Evolutionary conservation across 2,329 filamentous ascomycete species (phyloP).

Genomic region (Thermochaetoides dissita): DNA sequence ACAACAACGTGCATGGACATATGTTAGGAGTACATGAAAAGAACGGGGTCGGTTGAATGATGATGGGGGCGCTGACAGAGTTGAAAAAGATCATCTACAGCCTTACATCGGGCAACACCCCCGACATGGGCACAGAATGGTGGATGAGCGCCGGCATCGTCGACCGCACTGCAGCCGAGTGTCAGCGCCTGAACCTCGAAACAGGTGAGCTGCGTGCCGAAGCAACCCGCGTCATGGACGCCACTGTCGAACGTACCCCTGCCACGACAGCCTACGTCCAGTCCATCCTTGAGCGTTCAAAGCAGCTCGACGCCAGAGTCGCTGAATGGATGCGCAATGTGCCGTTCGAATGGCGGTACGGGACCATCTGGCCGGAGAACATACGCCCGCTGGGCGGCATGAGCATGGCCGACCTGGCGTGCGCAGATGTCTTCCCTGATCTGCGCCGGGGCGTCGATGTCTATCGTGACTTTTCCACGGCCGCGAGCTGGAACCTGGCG

Average conservation of each 20-base stretch:
- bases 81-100: slow-evolving; percentile 40
- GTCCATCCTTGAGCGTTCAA: slow-evolving; percentile 36
- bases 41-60: no score
- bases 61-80: not conserved
- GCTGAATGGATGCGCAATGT: slow-evolving; percentile 36
- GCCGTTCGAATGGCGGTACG: slow-evolving; percentile 35
- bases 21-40: no score
- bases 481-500: slow-evolving; percentile 42
- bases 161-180: slow-evolving; percentile 33
- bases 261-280: slow-evolving; percentile 37
- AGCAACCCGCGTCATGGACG: slow-evolving; percentile 34
- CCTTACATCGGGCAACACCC: slow-evolving; percentile 36
- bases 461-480: slow-evolving; percentile 44
- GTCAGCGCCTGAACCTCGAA: slow-evolving; percentile 38
- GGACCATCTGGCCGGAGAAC: slow-evolving; percentile 45
- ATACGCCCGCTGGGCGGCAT: slow-evolving; percentile 32
- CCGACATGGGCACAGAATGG: slow-evolving; percentile 42
- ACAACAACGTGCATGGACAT: no score
- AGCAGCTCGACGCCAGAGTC: slow-evolving; percentile 38
- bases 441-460: slow-evolving; percentile 33
- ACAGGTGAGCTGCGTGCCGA: slow-evolving; percentile 42
- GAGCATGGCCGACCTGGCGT: slow-evolving; percentile 37
- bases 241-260: slow-evolving; percentile 28
- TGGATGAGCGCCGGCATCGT: slow-evolving; percentile 38
- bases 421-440: slow-evolving; percentile 44